A percentile compares a stretch with the other conserved stretches of the same genome.
Conservation (phyloP, 257 asterid species). For the Solanum ossicruentum region DNA sequence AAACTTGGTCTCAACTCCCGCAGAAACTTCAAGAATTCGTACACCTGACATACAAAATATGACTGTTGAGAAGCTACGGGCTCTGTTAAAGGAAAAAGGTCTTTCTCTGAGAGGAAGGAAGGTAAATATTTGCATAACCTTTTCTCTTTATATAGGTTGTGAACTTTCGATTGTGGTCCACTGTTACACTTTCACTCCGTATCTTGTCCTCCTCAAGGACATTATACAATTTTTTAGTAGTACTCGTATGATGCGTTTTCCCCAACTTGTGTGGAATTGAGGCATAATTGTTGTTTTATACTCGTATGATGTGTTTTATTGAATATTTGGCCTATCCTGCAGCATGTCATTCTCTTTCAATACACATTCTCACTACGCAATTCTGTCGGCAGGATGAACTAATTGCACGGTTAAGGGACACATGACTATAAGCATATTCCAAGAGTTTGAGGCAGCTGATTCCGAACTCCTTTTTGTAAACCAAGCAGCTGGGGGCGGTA, state of each 20-base stretch:
- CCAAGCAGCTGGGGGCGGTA: constrained; percentile 1
- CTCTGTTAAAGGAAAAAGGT: constrained; percentile 57
- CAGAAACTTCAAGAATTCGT: constrained; percentile 23
- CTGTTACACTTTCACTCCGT: neutral
- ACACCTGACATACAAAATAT: constrained; percentile 37
- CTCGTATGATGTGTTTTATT: neutral
- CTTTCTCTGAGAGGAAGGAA: constrained; percentile 61
- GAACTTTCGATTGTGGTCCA: neutral
- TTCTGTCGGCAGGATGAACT: constrained; percentile 44
- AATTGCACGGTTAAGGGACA: constrained; percentile 39
- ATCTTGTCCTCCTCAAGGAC: neutral
- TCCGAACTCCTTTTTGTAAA: neutral
- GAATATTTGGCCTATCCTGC: neutral
- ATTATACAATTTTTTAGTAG: neutral
- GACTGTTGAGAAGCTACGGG: constrained; percentile 64
- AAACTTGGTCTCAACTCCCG: neutral
- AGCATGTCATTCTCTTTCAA: neutral
- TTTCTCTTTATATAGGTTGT: neutral
- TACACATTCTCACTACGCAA: neutral
- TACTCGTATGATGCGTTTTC: neutral
- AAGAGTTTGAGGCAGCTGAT: constrained; percentile 6
- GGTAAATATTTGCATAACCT: constrained; percentile 25
- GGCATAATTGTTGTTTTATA: neutral
- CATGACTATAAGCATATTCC: constrained; percentile 9
- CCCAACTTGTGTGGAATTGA: neutral